phyloP scores from a whole-genome alignment of 78 protist species.

The Dictyostelium brefeldianum region DNA sequence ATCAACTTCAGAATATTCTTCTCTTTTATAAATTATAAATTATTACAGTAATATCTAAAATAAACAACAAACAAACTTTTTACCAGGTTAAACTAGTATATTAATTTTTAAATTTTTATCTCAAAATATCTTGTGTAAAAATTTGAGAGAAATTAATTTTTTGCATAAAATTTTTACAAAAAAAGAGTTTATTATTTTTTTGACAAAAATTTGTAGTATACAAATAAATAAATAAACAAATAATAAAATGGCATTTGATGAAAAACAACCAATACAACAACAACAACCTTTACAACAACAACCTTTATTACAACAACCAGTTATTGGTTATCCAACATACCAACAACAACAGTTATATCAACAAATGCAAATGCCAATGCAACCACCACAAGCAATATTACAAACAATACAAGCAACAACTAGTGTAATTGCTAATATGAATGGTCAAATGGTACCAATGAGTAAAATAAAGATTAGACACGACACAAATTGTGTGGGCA shows the following conservation, averaged over 20 bases:
- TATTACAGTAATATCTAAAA: no score
- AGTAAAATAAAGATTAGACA: background rate
- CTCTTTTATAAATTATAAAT: no score
- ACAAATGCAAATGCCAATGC: background rate
- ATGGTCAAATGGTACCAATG: background rate
- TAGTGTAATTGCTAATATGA: background rate
- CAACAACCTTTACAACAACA: background rate
- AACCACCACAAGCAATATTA: background rate
- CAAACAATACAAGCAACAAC: background rate
- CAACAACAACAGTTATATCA: background rate
- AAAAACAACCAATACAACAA: background rate
- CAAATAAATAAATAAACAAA: background rate
- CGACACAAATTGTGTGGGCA: background rate
- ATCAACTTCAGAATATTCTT: no score
- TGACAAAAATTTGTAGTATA: background rate
- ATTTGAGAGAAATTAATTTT: no score
- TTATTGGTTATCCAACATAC: background rate
- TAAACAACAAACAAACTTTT: no score
- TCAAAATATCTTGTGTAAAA: no score
- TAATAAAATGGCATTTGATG: slow-evolving; percentile 2
- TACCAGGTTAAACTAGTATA: no score
- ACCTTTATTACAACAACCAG: background rate
- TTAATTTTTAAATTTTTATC: no score
- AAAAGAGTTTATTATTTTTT: no score
- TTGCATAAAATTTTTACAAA: no score